Evolutionary conservation across 129 eudicot species (phyloP).

Genomic region (Pittosporum tobira): DNA sequence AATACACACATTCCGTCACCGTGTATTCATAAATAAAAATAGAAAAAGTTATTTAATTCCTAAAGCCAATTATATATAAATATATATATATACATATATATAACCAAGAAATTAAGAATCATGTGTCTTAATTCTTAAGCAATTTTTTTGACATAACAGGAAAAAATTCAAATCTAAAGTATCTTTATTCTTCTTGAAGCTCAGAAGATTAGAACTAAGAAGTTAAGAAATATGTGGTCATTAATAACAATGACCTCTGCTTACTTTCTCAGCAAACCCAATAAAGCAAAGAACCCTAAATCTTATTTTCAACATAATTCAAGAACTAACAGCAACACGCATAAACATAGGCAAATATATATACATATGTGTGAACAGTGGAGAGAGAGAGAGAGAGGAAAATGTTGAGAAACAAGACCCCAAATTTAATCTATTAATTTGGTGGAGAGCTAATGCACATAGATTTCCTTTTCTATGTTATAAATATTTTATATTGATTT

Average conservation of each 20-base stretch:
- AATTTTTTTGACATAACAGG: no score
- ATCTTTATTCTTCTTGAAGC: neutral
- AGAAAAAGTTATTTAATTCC: neutral
- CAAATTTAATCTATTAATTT: no score
- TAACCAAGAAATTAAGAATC: no score
- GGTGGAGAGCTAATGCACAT: no score
- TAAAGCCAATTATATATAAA: no score
- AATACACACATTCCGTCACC: neutral
- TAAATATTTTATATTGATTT: no score
- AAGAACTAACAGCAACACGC: neutral
- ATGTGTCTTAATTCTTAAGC: no score
- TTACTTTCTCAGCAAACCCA: neutral
- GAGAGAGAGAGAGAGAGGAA: no score
- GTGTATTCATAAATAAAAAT: neutral
- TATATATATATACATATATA: no score
- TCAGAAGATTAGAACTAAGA: neutral
- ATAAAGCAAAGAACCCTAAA: slow-evolving; percentile 1
- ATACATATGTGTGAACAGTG: no score
- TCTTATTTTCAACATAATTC: neutral
- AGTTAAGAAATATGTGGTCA: neutral
- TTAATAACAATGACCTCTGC: neutral
- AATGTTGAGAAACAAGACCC: no score
- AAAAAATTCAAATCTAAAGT: neutral
- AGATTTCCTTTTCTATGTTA: no score
- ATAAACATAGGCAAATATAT: neutral